Evolutionary conservation across 495 filamentous ascomycete genomes (phyloP).

Genomic region (Xylaria grammica): DNA sequence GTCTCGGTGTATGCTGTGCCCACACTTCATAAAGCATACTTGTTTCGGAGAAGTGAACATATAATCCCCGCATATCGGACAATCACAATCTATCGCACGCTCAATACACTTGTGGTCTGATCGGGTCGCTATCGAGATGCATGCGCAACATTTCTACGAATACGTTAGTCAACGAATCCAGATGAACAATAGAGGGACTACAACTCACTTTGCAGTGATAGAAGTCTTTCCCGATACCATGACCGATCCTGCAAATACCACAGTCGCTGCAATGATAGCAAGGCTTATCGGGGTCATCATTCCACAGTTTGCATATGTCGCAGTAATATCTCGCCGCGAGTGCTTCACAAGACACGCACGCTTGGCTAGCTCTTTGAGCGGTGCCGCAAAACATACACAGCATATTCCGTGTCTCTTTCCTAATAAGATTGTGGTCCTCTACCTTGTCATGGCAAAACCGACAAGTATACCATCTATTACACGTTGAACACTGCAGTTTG

Average conservation of each 20-base stretch:
- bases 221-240: slow-evolving; percentile 93
- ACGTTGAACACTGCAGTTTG: slow-evolving; percentile 90
- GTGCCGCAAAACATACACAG: slow-evolving; percentile 94
- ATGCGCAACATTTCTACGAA: slow-evolving; percentile 81
- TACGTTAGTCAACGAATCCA: not conserved
- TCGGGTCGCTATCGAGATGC: slow-evolving; percentile 81
- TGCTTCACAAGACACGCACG: slow-evolving; percentile 76
- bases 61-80: slow-evolving; percentile 97
- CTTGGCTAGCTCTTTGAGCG: slow-evolving; percentile 80
- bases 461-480: slow-evolving; percentile 92
- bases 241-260: slow-evolving; percentile 90
- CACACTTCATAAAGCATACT: slow-evolving; percentile 94
- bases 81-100: slow-evolving; percentile 91
- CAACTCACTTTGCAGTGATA: slow-evolving; percentile 90
- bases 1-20: slow-evolving; percentile 89
- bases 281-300: slow-evolving; percentile 85
- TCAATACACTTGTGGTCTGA: slow-evolving; percentile 90
- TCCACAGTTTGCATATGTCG: slow-evolving; percentile 94
- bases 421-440: slow-evolving; percentile 81
- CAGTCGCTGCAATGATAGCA: slow-evolving; percentile 98
- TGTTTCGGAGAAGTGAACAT: slow-evolving; percentile 91
- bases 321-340: slow-evolving; percentile 93
- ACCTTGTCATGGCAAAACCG: slow-evolving; percentile 90
- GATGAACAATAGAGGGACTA: not conserved
- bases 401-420: slow-evolving; percentile 90